These are phyloP conservation scores for Myxozyma neotropica DNA, from an alignment of 805 yeast species.

Conservation along the genomic window DNA sequence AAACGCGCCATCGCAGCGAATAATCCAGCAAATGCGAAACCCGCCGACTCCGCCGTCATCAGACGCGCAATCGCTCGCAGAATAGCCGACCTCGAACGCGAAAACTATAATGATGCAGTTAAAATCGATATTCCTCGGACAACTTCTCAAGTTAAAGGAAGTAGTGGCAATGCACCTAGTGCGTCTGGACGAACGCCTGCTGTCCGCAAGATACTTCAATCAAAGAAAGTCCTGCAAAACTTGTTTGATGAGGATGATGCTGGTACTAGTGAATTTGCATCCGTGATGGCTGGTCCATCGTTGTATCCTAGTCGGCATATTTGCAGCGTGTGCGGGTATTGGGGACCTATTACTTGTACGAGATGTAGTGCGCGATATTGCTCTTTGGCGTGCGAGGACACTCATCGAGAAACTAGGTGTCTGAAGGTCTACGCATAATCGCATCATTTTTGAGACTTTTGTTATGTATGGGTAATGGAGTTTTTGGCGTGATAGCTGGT, in stretches of 20 bases:
- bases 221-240: constrained; percentile 45
- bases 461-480: not conserved
- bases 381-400: constrained; percentile 42
- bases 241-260: constrained; percentile 47
- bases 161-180: constrained; percentile 1
- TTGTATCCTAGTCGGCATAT: constrained; percentile 43
- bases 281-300: constrained; percentile 43
- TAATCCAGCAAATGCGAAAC: constrained; percentile 7
- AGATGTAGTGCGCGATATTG: constrained; percentile 46
- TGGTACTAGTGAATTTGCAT: constrained; percentile 39
- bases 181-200: constrained; percentile 26
- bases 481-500: not conserved
- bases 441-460: too few species aligned
- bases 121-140: constrained; percentile 42
- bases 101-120: constrained; percentile 43
- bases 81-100: constrained; percentile 42
- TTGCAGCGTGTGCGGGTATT: constrained; percentile 49
- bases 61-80: constrained; percentile 25
- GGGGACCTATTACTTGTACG: constrained; percentile 43
- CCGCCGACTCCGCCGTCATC: constrained; percentile 11
- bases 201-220: constrained; percentile 44
- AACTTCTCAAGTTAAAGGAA: not conserved
- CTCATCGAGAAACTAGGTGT: constrained; percentile 47
- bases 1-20: constrained; percentile 7
- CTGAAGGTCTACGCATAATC: constrained; percentile 39